Evolutionary conservation across 2,329 filamentous ascomycete genomes (phyloP), one percentile per base, ranked within the genome.

Genomic region (Cercospora berteroae): DNA sequence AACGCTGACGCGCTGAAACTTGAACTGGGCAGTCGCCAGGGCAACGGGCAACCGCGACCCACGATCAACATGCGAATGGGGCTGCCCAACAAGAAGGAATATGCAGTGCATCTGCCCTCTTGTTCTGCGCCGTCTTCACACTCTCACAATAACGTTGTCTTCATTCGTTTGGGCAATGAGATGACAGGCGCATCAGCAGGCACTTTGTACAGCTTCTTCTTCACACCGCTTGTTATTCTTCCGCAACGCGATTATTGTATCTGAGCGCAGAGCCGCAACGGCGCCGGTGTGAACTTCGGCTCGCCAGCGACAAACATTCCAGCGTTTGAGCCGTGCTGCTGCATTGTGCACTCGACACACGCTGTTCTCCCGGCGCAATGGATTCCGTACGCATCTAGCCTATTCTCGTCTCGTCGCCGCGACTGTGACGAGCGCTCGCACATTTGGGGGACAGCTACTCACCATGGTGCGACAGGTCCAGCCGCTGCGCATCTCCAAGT

Each of bases 401-500:
- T 36, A 36, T 63, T 56, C 48, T 57, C 29, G 25, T 50, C 52
- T 31, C 18, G 60, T 56, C 60, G 42, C 60, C 25, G 60, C 60
- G 42, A 27, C 25, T 10, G 25, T 27, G 27, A 23, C 52, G 52
- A 20, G 13, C 61, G 48, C 61, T 29, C 42, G 60, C 44, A 12
- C 25, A 6, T 23, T 42, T 56, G 31, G 25, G 6, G 56, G 23
- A 50, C 48, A 60, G 42, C 25, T 60, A 56, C 69, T 69, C 64
- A 72, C 67, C 36, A 72, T 72, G 71, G 71, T 72, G 55, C 71
- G 71, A 71, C 72, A 78, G 92, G 88, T 92, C 74, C 88, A 90
- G 80, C 91, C 91, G 76, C 82, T 94, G 82, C 90, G 90, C 81
- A 92, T 94, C 76, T 89, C 89, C 81, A 94, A 93, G 82, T 86